These are phyloP conservation scores for Saccharomycopsis guyanensis DNA, from an alignment of 805 yeast species.

Conservation along the genomic window DNA sequence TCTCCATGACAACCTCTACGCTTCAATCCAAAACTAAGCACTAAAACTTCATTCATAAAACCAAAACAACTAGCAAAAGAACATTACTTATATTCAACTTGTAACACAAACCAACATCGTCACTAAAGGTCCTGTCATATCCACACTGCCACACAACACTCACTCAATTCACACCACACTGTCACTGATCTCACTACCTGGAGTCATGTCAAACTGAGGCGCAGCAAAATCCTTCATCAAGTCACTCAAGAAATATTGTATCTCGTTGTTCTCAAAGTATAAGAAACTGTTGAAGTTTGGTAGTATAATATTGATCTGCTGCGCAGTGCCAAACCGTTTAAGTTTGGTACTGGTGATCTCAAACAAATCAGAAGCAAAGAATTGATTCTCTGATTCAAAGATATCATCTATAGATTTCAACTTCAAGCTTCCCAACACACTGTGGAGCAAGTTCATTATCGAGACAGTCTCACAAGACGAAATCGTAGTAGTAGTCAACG, in stretches of 20 bases:
- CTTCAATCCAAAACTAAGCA: too few species aligned
- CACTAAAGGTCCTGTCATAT: too few species aligned
- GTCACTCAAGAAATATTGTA: conserved; percentile 12
- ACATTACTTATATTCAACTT: too few species aligned
- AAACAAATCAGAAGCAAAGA: conserved; percentile 7
- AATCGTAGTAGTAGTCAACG: conserved; percentile 4
- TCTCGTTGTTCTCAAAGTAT: conserved; percentile 13
- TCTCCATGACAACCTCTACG: too few species aligned
- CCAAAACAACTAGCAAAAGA: too few species aligned
- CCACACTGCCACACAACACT: too few species aligned
- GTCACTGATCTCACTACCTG: neutral
- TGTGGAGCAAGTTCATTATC: conserved; percentile 5
- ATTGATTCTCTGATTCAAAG: conserved; percentile 9
- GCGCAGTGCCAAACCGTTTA: conserved; percentile 14
- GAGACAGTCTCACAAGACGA: conserved; percentile 13
- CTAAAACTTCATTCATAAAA: too few species aligned
- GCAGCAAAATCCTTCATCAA: conserved; percentile 14
- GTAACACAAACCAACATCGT: too few species aligned
- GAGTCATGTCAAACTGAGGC: neutral
- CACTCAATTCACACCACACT: too few species aligned
- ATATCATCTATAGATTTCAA: conserved; percentile 11
- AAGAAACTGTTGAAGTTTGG: conserved; percentile 20
- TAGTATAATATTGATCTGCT: conserved; percentile 12
- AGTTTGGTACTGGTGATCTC: conserved; percentile 11
- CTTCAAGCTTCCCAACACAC: conserved; percentile 2